Base-by-base conservation (phyloP, 2,329 filamentous ascomycete genomes). In the Aspergillus spinulosporus region DNA sequence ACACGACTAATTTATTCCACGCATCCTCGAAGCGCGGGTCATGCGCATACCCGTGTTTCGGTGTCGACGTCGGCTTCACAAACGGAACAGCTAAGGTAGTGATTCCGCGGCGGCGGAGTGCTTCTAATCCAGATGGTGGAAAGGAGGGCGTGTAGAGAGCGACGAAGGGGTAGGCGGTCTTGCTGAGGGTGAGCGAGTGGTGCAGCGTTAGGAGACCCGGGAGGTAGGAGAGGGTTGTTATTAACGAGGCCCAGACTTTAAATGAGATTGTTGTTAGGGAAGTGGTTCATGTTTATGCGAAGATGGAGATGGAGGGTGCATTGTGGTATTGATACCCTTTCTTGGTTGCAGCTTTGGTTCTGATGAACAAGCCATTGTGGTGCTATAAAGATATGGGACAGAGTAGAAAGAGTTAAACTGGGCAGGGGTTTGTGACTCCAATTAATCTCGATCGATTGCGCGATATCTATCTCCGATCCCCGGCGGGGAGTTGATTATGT, bases 21-120 rank as follows among this genome's bases (percentile, higher is more conserved):
- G 88, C 92, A 74, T 95, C 90, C 75, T 90, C 88, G 80, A 96
- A 96, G 64, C 92, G 87, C 49, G 88, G 86, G 73, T 96, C 91
- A 59, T 88, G 83, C 66, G 79, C 82, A 77, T 86, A 95, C 34
- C 34, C 34, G 34, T 75, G 89, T 86, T 85, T 86, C 49, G 78
- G 71, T 34, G 80, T 74, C 2, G 82, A 81, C 1, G 91, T 90
- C 8, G 89, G 78, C 80, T 34, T 85, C 39, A 96, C 82, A 72
- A 89, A 89, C 48, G 86, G 83, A 65, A 95, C 86, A 65, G 80
- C 83, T 73, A 88, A 85, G 57, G 83, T 83, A 29, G 85, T 79
- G 63, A 96, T 92, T 50, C 82, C 80, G 62, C 91, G 86, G 5
- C 80, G 80, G 21, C 84, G 79, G 51, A 96, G 84, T 34, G 88